A percentile compares a stretch with the other conserved stretches of the same genome.
Evolutionary conservation across 2,329 filamentous ascomycete genomes (phyloP).

Genomic region (Botrytis tulipae): DNA sequence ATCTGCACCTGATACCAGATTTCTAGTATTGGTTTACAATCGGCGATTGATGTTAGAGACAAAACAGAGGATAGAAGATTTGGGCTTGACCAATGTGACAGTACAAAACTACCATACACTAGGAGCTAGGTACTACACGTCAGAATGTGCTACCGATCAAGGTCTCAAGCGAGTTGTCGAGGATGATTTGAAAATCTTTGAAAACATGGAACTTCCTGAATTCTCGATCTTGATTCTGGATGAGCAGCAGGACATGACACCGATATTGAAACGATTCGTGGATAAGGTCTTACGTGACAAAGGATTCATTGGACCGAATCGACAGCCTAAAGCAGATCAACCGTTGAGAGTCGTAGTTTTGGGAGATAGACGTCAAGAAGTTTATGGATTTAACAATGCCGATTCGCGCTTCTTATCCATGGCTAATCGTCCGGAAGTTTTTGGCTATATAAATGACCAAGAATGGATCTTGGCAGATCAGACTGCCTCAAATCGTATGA

Average conservation of each 20-base stretch:
- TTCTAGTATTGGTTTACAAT: conserved; percentile 15
- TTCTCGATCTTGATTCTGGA: conserved; percentile 16
- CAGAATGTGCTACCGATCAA: conserved; percentile 18
- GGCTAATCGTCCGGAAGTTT: conserved; percentile 6
- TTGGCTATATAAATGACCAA: conserved; percentile 13
- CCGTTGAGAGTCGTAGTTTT: background rate
- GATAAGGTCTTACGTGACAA: conserved; percentile 17
- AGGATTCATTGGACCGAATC: background rate
- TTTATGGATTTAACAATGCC: conserved; percentile 19
- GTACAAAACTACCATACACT: conserved; percentile 9
- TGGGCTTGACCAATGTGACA: conserved; percentile 10
- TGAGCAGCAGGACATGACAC: conserved; percentile 19
- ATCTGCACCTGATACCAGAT: conserved; percentile 6
- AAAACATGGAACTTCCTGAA: conserved; percentile 13
- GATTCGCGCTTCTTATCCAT: conserved; percentile 16
- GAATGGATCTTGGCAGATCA: conserved; percentile 11
- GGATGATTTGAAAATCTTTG: conserved; percentile 1
- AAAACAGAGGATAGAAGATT: conserved; percentile 8
- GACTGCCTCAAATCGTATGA: conserved; percentile 17
- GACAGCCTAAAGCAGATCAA: background rate
- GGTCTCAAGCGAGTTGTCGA: conserved; percentile 18
- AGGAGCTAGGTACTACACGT: conserved; percentile 8
- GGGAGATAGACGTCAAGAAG: conserved; percentile 13
- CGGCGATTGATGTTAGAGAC: conserved; percentile 19
- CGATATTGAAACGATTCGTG: conserved; percentile 17